Conservation (phyloP, 768 basidiomycete genomes). For the Rhodotorula diobovata region DNA sequence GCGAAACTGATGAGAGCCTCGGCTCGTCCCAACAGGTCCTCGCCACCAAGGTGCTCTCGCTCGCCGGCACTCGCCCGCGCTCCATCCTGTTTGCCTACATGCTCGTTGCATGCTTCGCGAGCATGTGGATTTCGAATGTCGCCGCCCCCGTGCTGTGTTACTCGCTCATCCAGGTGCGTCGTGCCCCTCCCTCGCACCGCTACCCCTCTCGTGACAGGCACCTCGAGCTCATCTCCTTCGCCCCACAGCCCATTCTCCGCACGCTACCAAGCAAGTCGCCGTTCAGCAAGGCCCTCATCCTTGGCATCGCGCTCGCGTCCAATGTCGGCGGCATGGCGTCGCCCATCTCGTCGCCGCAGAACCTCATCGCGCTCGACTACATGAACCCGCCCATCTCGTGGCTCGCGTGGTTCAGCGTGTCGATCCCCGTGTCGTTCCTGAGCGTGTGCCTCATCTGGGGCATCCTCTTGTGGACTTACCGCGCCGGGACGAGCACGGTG, state of each 20-base stretch:
- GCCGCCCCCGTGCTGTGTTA: slow-evolving; percentile 97
- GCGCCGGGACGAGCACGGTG: slow-evolving; percentile 67
- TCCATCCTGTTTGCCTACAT: slow-evolving; percentile 88
- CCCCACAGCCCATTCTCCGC: slow-evolving; percentile 75
- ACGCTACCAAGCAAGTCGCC: slow-evolving; percentile 79
- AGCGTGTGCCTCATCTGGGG: slow-evolving; percentile 90
- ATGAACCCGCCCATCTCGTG: slow-evolving; percentile 86
- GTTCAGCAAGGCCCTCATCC: slow-evolving; percentile 84
- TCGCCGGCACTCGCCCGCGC: slow-evolving; percentile 82
- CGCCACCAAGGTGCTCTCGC: slow-evolving; percentile 80
- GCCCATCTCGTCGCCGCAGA: slow-evolving; percentile 96
- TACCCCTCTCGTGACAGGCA: no score
- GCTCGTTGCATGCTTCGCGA: slow-evolving; percentile 93
- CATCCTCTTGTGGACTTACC: slow-evolving; percentile 74
- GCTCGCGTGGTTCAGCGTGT: slow-evolving; percentile 88
- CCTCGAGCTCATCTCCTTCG: neutral
- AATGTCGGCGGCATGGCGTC: slow-evolving; percentile 97
- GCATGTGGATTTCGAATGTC: slow-evolving; percentile 99
- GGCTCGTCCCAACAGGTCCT: slow-evolving; percentile 55
- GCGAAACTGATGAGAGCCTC: neutral
- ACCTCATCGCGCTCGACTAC: slow-evolving; percentile 79
- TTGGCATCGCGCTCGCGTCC: slow-evolving; percentile 94
- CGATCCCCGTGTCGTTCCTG: slow-evolving; percentile 79
- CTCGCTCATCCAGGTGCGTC: slow-evolving; percentile 77
- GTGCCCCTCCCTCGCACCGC: neutral